A percentile compares a stretch with the other conserved stretches of the same genome.
Evolutionary conservation across 345 rosid genomes (phyloP).

Genomic region (Turnera subulata): DNA sequence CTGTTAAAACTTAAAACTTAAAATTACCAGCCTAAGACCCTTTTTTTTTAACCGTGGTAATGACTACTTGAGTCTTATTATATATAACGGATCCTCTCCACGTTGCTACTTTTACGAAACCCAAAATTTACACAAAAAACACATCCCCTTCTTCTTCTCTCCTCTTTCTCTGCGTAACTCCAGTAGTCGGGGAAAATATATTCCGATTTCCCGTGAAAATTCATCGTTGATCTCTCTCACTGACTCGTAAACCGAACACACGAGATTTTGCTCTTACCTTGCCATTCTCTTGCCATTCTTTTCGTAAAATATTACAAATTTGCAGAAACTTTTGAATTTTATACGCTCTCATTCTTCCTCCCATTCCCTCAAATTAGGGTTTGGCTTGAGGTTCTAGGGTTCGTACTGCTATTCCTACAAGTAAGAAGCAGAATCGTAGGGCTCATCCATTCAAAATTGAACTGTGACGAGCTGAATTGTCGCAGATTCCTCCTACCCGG

Average conservation of each 20-base stretch:
- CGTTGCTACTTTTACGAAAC: background rate
- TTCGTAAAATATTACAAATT: too few species aligned
- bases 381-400: constrained; percentile 1
- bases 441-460: background rate
- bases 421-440: background rate
- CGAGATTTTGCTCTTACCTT: too few species aligned
- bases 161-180: too few species aligned
- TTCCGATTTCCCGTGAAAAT: too few species aligned
- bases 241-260: background rate
- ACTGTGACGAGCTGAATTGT: background rate
- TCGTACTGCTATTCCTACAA: background rate
- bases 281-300: too few species aligned
- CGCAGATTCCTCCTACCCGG: background rate
- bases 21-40: too few species aligned
- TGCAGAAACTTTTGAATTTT: background rate
- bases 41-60: background rate
- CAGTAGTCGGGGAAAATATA: too few species aligned
- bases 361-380: constrained; percentile 10
- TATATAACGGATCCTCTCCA: background rate
- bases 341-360: background rate
- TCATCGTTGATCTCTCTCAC: too few species aligned
- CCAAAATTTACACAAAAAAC: background rate
- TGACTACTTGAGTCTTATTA: too few species aligned
- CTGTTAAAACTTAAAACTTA: too few species aligned
- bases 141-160: background rate